A percentile compares a stretch with the other conserved stretches of the same genome.
Conservation (phyloP, 768 basidiomycete species). For the Mycena albidolilacea region DNA sequence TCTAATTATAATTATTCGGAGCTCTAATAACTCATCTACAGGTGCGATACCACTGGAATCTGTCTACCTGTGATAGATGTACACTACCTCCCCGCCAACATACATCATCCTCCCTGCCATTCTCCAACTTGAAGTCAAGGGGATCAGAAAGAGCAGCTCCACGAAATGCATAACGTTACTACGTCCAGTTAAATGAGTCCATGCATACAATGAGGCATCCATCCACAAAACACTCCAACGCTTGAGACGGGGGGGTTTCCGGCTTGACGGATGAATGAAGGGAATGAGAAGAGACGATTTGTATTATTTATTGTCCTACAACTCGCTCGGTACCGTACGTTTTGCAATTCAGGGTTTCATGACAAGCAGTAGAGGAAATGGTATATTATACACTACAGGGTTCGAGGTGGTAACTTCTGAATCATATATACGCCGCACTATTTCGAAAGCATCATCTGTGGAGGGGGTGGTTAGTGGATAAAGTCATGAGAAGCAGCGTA, state of each 20-base stretch:
- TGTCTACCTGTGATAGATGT: no score
- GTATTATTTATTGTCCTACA: neutral
- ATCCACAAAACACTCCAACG: conserved; percentile 20
- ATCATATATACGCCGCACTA: conserved; percentile 33
- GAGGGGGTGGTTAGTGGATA: neutral
- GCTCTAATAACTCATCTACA: no score
- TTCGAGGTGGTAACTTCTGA: conserved; percentile 32
- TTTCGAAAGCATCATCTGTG: conserved; percentile 54
- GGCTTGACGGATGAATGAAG: neutral
- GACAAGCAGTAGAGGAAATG: conserved; percentile 16
- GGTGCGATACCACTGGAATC: no score
- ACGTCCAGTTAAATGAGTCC: no score
- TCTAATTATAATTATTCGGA: no score
- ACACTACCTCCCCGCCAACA: no score
- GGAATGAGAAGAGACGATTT: neutral
- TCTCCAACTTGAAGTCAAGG: no score
- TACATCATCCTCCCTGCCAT: no score
- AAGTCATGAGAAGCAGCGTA: neutral
- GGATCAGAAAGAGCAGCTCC: no score
- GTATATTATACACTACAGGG: conserved; percentile 37
- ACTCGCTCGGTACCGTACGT: neutral
- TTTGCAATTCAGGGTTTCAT: conserved; percentile 11
- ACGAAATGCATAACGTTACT: no score
- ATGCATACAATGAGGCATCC: no score
- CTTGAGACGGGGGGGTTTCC: conserved; percentile 56